Base-by-base conservation (phyloP, 768 basidiomycete genomes). In the Podaxis carcinomalis region DNA sequence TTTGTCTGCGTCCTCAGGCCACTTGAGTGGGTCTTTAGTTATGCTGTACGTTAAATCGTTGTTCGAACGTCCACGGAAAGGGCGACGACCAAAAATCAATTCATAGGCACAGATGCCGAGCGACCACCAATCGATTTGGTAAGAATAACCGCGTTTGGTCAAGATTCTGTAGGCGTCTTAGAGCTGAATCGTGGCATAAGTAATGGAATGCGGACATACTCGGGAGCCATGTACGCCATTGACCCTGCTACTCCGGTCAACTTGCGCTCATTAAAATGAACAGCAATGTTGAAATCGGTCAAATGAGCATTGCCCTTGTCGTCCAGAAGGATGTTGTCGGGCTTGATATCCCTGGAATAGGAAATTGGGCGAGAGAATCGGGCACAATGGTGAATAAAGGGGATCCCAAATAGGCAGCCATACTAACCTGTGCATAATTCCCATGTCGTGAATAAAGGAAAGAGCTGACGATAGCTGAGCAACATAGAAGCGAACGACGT, bases 221-320 rank as follows among this genome's bases (percentile, higher is more conserved):
- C 88, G 2, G 89, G 89, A 44, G 90, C 95, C 96, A 99, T 99
- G 72, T 99, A 99, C 2, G 96, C 96, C 95, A 98, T 96, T 55
- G 93, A 96, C 7, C 96, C 96, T 23, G 96, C 96, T 0, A 99
- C 91, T 23, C 95, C 94, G 11, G 91, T 95, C 36, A 94, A 75
- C 61, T 89, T 84, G 59, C 92, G 83, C 60, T 97, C 94, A 4
- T 89, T 86, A 70, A 92, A 98, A 73, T 99, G 96, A 5, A 98
- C 94, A 14, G 96, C 96, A 61, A 99, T 99, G 72, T 99, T 99
- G 75, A 99, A 97, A 72, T 99, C 96, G 0, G 90, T 98, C 63
- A 99, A 79, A 73, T 99, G 96, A 5, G 95, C 95, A 68, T 99
- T 95, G 1, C 96, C 96, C 53, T 83, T 81, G 69, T 97, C 95